Evolutionary conservation across 2,329 filamentous ascomycete genomes (phyloP).

Genomic region (Phaeoacremonium minimum): DNA sequence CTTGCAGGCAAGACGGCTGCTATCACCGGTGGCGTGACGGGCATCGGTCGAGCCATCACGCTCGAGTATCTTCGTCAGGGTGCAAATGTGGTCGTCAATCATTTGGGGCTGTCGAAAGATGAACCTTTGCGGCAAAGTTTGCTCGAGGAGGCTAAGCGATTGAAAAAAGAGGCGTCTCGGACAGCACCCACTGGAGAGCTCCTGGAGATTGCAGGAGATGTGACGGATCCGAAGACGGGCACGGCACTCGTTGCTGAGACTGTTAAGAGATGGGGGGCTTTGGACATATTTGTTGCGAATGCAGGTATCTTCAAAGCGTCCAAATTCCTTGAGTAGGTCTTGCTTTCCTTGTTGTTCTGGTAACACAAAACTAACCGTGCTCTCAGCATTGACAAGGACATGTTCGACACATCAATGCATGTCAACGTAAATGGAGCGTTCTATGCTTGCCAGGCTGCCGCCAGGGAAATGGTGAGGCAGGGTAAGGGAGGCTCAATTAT

Average conservation of each 20-base stretch:
- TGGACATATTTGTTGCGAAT: conserved; percentile 62
- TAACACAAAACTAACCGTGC: conserved; percentile 13
- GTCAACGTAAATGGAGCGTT: conserved; percentile 62
- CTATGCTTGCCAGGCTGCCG: conserved; percentile 62
- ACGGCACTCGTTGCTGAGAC: conserved; percentile 43
- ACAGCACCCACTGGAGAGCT: conserved; percentile 38
- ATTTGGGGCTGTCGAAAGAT: conserved; percentile 40
- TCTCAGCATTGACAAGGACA: conserved; percentile 49
- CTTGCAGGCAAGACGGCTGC: conserved; percentile 57
- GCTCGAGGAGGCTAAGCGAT: conserved; percentile 26
- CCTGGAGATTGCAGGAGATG: conserved; percentile 57
- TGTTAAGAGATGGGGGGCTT: conserved; percentile 33
- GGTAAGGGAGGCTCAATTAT: conserved; percentile 61
- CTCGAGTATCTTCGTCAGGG: conserved; percentile 62
- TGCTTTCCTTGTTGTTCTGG: background rate
- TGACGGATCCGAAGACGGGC: conserved; percentile 60
- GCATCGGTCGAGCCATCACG: conserved; percentile 65
- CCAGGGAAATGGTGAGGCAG: conserved; percentile 54
- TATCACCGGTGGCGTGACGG: conserved; percentile 63
- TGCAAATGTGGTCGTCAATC: conserved; percentile 60
- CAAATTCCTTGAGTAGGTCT: conserved; percentile 49
- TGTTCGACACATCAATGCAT: conserved; percentile 53
- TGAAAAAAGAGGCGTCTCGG: conserved; percentile 15
- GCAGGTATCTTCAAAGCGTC: conserved; percentile 65
- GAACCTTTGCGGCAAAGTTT: conserved; percentile 21